phyloP scores from a whole-genome alignment of 306 rosid genomes.

The Prunus salicina region DNA sequence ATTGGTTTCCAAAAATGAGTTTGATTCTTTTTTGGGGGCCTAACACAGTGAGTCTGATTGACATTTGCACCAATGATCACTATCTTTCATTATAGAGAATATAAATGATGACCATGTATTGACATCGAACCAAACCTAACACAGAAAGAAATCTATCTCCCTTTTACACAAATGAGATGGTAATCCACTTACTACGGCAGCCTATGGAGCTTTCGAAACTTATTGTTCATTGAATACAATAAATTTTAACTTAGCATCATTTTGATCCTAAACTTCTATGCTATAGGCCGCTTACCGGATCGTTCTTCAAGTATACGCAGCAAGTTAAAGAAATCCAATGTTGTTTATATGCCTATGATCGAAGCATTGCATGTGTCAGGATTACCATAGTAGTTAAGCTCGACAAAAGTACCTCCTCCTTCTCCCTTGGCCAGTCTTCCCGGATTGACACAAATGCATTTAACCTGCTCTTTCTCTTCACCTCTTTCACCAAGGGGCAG shows the following conservation, averaged over 20 bases:
- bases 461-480: conserved; percentile 38
- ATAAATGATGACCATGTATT: not conserved
- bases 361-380: conserved; percentile 53
- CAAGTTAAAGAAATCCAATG: not conserved
- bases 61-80: not conserved
- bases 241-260: too few species aligned
- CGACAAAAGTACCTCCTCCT: conserved; percentile 94
- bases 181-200: not conserved
- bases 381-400: conserved; percentile 61
- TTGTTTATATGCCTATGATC: conserved; percentile 58
- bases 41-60: not conserved
- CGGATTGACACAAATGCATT: conserved; percentile 79
- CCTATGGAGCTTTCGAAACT: not conserved
- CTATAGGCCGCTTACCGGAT: not conserved
- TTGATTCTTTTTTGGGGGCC: not conserved
- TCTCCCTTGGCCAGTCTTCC: conserved; percentile 94
- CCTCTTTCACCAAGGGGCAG: conserved; percentile 47
- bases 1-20: not conserved
- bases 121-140: not conserved
- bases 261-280: not conserved
- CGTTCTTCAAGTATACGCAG: too few species aligned
- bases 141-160: too few species aligned
- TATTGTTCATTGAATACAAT: not conserved
- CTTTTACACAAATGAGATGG: not conserved
- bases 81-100: not conserved